Evolutionary conservation across 148 eudicot species (phyloP).

Genomic region (Cornus florida): DNA sequence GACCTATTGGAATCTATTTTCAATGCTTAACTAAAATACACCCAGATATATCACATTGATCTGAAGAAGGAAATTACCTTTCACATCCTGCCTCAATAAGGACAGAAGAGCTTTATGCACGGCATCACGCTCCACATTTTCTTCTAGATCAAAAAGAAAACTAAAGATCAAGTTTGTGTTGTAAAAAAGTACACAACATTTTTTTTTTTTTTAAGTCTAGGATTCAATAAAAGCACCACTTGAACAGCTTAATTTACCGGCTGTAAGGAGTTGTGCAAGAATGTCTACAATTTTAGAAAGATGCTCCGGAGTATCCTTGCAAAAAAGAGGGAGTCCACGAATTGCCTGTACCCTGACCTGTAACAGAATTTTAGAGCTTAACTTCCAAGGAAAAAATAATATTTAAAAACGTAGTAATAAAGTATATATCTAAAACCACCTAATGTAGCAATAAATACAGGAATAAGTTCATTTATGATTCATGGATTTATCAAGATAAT

Average conservation of each 20-base stretch:
- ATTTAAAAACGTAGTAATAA: background rate
- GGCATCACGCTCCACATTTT: slow-evolving; percentile 97
- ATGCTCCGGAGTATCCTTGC: slow-evolving; percentile 94
- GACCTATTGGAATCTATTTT: background rate
- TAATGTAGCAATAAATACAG: background rate
- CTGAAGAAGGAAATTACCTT: slow-evolving; percentile 44
- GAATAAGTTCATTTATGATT: background rate
- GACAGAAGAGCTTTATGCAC: slow-evolving; percentile 94
- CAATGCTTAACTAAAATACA: background rate
- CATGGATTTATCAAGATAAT: background rate
- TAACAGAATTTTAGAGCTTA: slow-evolving; percentile 13
- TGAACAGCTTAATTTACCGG: slow-evolving; percentile 54
- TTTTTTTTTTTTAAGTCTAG: too few relatives aligned
- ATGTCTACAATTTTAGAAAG: slow-evolving; percentile 91
- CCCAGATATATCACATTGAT: background rate
- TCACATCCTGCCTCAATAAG: slow-evolving; percentile 90
- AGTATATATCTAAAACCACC: background rate
- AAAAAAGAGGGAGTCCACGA: slow-evolving; percentile 95
- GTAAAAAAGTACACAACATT: background rate
- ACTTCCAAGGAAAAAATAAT: background rate
- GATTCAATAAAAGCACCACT: background rate
- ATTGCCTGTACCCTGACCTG: slow-evolving; percentile 97
- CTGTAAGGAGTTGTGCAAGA: slow-evolving; percentile 85
- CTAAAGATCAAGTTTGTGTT: background rate
- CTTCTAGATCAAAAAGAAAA: slow-evolving; percentile 49